Conservation (phyloP, 306 rosid genomes). For the Begonia loranthoides region DNA sequence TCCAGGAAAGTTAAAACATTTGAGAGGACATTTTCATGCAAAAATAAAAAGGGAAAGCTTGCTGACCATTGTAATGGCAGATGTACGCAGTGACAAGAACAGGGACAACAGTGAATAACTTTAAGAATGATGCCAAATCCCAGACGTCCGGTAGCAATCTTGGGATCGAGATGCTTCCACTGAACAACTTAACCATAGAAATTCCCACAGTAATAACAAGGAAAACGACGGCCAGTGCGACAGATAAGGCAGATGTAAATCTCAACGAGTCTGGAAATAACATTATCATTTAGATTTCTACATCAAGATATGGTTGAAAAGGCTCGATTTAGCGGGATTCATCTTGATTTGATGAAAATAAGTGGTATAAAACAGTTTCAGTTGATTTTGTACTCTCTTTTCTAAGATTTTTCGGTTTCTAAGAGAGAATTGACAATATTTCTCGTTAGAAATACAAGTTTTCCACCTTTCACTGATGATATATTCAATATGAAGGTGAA, state of each 20-base stretch:
- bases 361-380: no score
- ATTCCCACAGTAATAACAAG: constrained; percentile 23
- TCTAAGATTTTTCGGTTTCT: no score
- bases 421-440: no score
- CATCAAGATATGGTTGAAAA: background rate
- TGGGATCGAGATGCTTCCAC: constrained; percentile 22
- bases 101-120: constrained; percentile 24
- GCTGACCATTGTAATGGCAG: constrained; percentile 35
- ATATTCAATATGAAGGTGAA: no score
- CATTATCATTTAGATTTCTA: background rate
- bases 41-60: background rate
- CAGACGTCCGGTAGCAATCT: constrained; percentile 17
- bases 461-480: no score
- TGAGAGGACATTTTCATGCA: no score
- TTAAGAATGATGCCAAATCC: constrained; percentile 20
- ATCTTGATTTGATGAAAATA: no score
- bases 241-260: constrained; percentile 22
- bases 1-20: background rate
- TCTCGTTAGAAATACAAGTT: no score
- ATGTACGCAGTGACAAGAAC: constrained; percentile 25
- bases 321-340: no score
- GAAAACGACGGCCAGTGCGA: constrained; percentile 28
- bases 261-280: constrained; percentile 26
- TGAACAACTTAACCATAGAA: constrained; percentile 14
- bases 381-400: no score